Conservation (phyloP, 257 asterid species). For the Thymus quinquecostatus region DNA sequence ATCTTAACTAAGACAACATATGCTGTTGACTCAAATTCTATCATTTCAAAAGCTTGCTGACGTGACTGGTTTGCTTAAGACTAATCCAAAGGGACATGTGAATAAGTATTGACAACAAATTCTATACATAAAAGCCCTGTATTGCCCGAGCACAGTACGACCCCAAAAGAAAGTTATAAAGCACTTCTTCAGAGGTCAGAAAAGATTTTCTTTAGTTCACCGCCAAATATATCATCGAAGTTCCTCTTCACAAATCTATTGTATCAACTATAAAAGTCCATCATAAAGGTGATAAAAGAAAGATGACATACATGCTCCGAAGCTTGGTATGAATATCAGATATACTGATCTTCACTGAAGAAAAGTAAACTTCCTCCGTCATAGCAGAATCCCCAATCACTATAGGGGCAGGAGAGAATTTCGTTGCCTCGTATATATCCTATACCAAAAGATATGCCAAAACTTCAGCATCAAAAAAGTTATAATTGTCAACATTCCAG, state of each 20-base stretch:
- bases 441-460: conserved; percentile 48
- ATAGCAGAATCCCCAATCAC: conserved; percentile 57
- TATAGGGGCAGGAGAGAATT: conserved; percentile 73
- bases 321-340: conserved; percentile 56
- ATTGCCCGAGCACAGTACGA: conserved; percentile 10
- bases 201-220: conserved; percentile 9
- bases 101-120: neutral
- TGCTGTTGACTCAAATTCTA: neutral
- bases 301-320: conserved; percentile 62
- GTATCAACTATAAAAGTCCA: conserved; percentile 18
- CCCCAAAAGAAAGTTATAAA: neutral
- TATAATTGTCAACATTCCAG: conserved; percentile 7
- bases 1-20: neutral
- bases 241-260: conserved; percentile 1
- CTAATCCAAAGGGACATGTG: neutral
- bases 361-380: conserved; percentile 60
- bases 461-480: conserved; percentile 25
- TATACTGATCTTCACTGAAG: conserved; percentile 68
- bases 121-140: neutral
- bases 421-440: conserved; percentile 97
- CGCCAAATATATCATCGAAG: conserved; percentile 19
- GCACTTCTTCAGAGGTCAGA: neutral
- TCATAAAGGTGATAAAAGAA: conserved; percentile 22
- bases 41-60: too few relatives aligned
- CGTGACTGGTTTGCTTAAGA: too few relatives aligned